Base-by-base conservation (phyloP, 495 filamentous ascomycete species). In the Sporormia fimetaria region DNA sequence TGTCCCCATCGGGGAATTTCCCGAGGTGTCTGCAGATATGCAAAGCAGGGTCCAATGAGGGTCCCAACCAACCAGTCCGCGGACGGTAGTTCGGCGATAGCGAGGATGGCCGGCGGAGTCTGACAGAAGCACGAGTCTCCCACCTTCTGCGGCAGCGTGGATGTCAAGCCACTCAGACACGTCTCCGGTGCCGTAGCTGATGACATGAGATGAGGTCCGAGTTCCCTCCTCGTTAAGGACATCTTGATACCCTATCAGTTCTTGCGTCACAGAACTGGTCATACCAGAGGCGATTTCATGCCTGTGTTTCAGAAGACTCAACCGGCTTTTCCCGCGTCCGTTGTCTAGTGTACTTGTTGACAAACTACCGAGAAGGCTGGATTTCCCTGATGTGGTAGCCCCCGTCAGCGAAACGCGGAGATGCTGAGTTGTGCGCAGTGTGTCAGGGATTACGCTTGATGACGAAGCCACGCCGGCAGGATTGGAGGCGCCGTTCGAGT, bases 141-240 rank as follows among this genome's bases (percentile, higher is more conserved):
- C 83, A 15, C 67, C 65, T 18, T 72, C 71, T 2, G 85, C 75
- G n/a, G 75, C 68, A 18, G 68, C 65, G 59, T 98, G 90, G 32
- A 95, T 87, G 59, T 96, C 90, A 49, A 82, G 80, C 90, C 90
- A 98, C 22, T 81, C 84, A 28, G 87, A 81, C 36, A 94, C 77
- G 63, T 93, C 85, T 14, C 76, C 78, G 37, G 81, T 75, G 0
- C 81, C 76, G 57, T 88, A 95, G 52, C 94, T 96, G 61, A 95
- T 67, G 29, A 95, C 75, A 22, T 72, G 62, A n/a, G 62, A 60
- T 9, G 46, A 39, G 10, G 52, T 56, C 5, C 57, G 42, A 12
- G 51, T 37, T 2, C 61, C 61, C 7, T 55, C 33, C 6, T 32
- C 16, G 11, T 26, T 36, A 1, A 18, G 17, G 22, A 50, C 7